A percentile compares a stretch with the other conserved stretches of the same genome.
phyloP scores from a whole-genome alignment of 1,284 basidiomycete genomes.

The Porogramme epimiltina region DNA sequence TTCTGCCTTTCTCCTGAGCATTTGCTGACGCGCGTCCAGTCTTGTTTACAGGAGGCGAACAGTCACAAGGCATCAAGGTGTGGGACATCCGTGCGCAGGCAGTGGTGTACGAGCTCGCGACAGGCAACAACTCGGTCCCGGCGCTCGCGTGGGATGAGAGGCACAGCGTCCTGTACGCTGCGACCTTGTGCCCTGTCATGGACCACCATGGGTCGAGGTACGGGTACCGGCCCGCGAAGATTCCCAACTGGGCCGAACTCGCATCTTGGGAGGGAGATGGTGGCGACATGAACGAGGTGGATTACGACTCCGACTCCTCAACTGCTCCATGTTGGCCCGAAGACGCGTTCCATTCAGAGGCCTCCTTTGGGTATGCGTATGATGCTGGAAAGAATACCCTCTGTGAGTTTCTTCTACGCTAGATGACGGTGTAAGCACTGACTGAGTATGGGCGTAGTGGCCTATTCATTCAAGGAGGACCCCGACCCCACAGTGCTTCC shows the following conservation, averaged over 20 bases:
- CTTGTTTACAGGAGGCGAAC: constrained; percentile 26
- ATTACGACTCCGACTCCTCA: constrained; percentile 24
- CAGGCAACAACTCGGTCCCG: constrained; percentile 38
- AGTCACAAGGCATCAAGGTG: constrained; percentile 30
- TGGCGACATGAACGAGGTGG: constrained; percentile 23
- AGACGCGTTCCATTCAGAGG: constrained; percentile 35
- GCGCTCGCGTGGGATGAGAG: constrained; percentile 34
- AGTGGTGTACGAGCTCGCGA: constrained; percentile 38
- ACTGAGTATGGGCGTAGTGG: constrained; percentile 27
- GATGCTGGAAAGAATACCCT: constrained; percentile 36
- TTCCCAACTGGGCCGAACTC: not conserved
- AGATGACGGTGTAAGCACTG: constrained; percentile 36
- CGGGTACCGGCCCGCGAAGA: constrained; percentile 28
- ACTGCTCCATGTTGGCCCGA: constrained; percentile 40
- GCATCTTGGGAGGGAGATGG: constrained; percentile 7
- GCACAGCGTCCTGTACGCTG: constrained; percentile 32
- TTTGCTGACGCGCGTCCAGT: not conserved
- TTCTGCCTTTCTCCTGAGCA: not conserved
- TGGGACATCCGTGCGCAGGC: constrained; percentile 38
- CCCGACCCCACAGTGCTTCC: too few relatives aligned
- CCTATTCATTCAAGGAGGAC: too few relatives aligned
- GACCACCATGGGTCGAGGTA: constrained; percentile 28
- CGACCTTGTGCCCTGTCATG: constrained; percentile 33
- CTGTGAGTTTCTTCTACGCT: constrained; percentile 36
- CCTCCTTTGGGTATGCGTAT: constrained; percentile 37